These are phyloP conservation scores for Verticillium longisporum DNA, from an alignment of 2,329 filamentous ascomycete genomes.

Conservation along the genomic window DNA sequence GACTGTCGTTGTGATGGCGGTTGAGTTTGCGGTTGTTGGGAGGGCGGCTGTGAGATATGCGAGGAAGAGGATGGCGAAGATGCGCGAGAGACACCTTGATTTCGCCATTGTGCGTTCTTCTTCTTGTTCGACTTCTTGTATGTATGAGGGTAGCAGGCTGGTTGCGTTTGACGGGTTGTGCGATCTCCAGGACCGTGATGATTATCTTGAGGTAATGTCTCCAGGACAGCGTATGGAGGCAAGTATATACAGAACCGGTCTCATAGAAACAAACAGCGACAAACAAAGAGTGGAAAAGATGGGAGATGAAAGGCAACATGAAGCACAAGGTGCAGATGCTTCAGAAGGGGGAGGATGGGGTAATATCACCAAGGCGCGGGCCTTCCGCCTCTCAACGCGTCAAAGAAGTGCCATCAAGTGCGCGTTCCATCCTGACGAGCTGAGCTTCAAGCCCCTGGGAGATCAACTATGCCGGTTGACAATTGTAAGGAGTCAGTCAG, in stretches of 20 bases:
- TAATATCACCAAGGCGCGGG: background rate
- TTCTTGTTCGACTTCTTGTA: background rate
- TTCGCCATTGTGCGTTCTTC: background rate
- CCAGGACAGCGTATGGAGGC: too few species aligned
- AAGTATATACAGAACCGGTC: background rate
- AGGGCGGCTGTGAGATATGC: slow-evolving; percentile 1
- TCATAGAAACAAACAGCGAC: background rate
- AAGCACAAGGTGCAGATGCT: background rate
- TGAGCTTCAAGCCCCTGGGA: background rate
- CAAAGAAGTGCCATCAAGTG: background rate
- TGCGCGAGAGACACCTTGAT: background rate
- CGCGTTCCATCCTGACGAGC: background rate
- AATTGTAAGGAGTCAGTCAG: background rate
- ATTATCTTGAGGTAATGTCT: background rate
- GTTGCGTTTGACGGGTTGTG: too few species aligned
- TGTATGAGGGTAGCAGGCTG: too few species aligned
- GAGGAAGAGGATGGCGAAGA: slow-evolving; percentile 5
- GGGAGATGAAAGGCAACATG: background rate
- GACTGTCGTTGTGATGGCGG: background rate
- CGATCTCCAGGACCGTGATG: background rate
- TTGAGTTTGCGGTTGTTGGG: background rate
- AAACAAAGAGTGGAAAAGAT: background rate
- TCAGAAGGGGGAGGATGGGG: background rate
- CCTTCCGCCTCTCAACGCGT: background rate
- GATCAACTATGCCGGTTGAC: background rate